These are phyloP conservation scores for Apostasia shenzhenica DNA, from an alignment of 106 monocot genomes.

Conservation along the genomic window DNA sequence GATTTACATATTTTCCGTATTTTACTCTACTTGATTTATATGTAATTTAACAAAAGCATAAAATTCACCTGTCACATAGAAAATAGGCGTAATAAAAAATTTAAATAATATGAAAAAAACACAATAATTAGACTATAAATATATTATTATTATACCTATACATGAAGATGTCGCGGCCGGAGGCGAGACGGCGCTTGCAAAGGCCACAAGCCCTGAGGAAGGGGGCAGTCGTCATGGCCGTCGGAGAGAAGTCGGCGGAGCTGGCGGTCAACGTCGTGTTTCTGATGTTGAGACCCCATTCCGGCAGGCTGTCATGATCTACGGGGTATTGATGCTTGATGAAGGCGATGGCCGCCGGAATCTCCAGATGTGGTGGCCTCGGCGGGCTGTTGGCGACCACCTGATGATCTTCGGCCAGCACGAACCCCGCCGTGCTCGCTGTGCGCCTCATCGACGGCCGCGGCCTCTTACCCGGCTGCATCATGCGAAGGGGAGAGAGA, in stretches of 20 bases:
- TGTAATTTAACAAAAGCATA: no score
- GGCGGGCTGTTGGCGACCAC: not conserved
- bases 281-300: not conserved
- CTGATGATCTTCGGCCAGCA: not conserved
- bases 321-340: not conserved
- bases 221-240: conserved; percentile 8
- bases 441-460: conserved; percentile 48
- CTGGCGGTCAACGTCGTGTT: not conserved
- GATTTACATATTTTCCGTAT: no score
- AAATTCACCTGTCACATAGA: not conserved
- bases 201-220: conserved; percentile 34
- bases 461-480: conserved; percentile 59
- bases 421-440: conserved; percentile 53
- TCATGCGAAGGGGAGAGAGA: not conserved
- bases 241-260: not conserved
- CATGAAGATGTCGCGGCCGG: conserved; percentile 36
- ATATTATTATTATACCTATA: conserved; percentile 16
- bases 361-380: not conserved
- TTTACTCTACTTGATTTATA: no score
- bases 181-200: conserved; percentile 28
- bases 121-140: no score
- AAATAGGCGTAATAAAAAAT: no score
- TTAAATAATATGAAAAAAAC: not conserved
- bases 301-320: not conserved
- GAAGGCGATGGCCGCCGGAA: not conserved